phyloP scores from a whole-genome alignment of 352 stramenopile species.

The Globisporangium nodosum region DNA sequence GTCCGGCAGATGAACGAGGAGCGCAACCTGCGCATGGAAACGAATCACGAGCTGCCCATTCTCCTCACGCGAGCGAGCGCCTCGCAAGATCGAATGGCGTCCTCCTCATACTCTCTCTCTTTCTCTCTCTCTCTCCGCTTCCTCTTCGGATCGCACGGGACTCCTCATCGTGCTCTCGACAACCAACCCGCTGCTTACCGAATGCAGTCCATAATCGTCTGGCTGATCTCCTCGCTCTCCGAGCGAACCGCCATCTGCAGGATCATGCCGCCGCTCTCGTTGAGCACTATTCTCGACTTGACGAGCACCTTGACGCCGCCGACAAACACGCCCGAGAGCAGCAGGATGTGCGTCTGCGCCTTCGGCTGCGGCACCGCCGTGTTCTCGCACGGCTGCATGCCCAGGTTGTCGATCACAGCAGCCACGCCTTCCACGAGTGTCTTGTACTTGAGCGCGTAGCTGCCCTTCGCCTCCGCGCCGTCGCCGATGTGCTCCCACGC shows the following conservation, averaged over 20 bases:
- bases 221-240: slow-evolving; percentile 91
- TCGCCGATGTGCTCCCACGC: slow-evolving; percentile 96
- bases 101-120: not conserved
- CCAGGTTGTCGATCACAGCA: slow-evolving; percentile 95
- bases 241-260: slow-evolving; percentile 96
- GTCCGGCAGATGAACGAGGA: not conserved
- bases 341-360: slow-evolving; percentile 94
- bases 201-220: slow-evolving; percentile 98
- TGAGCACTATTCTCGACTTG: slow-evolving; percentile 93
- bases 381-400: slow-evolving; percentile 97
- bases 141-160: no score
- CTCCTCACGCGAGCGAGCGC: not conserved
- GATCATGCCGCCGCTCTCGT: slow-evolving; percentile 88
- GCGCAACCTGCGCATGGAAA: not conserved
- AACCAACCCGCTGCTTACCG: slow-evolving; percentile 42
- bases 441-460: slow-evolving; percentile 96
- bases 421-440: slow-evolving; percentile 94
- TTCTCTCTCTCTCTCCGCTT: not conserved
- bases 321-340: slow-evolving; percentile 96
- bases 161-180: not conserved
- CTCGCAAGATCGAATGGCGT: not conserved
- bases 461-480: slow-evolving; percentile 94
- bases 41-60: not conserved
- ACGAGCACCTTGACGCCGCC: slow-evolving; percentile 92
- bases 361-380: slow-evolving; percentile 85